These are phyloP conservation scores for Cladophialophora yegresii DNA, from an alignment of 2,329 filamentous ascomycete genomes.

Conservation along the genomic window DNA sequence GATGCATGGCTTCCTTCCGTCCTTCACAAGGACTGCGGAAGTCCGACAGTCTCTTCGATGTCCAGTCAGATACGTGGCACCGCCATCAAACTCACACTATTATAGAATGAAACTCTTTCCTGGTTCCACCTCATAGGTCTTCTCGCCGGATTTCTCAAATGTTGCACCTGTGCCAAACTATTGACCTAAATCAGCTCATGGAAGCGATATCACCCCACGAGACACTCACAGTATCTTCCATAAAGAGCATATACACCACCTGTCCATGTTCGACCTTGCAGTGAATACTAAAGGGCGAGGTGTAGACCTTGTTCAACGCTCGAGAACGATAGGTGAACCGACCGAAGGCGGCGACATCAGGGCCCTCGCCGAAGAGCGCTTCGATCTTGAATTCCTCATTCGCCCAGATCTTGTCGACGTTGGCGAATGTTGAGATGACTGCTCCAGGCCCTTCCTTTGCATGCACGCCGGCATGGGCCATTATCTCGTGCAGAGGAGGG, in stretches of 20 bases:
- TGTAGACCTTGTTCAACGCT: slow-evolving; percentile 17
- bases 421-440: slow-evolving; percentile 27
- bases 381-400: slow-evolving; percentile 25
- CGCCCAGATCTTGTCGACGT: slow-evolving; percentile 21
- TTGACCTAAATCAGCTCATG: not conserved
- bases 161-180: slow-evolving; percentile 4
- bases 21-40: not conserved
- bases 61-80: not conserved
- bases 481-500: slow-evolving; percentile 18
- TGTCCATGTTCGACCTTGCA: slow-evolving; percentile 13
- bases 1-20: not conserved
- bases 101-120: not conserved
- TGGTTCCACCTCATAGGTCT: slow-evolving; percentile 1
- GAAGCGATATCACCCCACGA: no score
- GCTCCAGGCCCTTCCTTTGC: slow-evolving; percentile 16
- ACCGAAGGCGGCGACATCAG: slow-evolving; percentile 29
- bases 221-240: slow-evolving; percentile 6
- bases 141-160: slow-evolving; percentile 7
- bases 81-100: not conserved
- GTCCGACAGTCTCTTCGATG: not conserved
- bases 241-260: slow-evolving; percentile 4
- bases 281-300: slow-evolving; percentile 28
- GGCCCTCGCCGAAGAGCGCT: slow-evolving; percentile 20
- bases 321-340: slow-evolving; percentile 22
- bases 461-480: slow-evolving; percentile 26